Evolutionary conservation across 2,329 filamentous ascomycete species (phyloP), one percentile per base, ranked within the genome.

Genomic region (Hortaea werneckii): DNA sequence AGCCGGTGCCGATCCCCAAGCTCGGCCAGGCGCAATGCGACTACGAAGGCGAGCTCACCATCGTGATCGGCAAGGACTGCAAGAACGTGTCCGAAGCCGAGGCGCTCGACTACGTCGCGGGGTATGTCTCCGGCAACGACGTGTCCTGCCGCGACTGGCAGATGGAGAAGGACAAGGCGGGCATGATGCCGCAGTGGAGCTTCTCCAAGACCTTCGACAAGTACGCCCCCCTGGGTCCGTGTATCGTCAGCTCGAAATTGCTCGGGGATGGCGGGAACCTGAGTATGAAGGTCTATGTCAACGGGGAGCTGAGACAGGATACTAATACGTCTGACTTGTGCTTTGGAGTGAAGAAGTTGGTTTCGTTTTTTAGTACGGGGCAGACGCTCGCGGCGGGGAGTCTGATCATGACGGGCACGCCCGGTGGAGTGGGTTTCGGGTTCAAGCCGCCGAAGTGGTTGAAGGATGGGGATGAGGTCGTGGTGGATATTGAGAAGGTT

Each of bases 31-130:
- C 81, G 50, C 72, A 71, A 41, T 67, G 87, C 12, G 85, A 89
- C 65, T 89, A 89, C 64, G 85, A 90, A 66, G 86, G 83, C 61
- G 85, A 90, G 67, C 73, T 90, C 5, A 82, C 87, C 10, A 72
- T 79, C 34, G 71, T 89, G 6, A 86, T 89, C 51, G 82, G 83
- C 26, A 82, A 80, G 63, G 68, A 75, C 49, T 82, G 79, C 49
- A 66, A 69, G 38, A 74, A 87, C 58, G 79, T 89, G 9, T 63
- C 78, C 1, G 81, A 85, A 65, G 69, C 71, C 1, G 65, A 58
- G 20, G 85, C 85, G 0, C 68, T 88, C n/a, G 69, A 81, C 43
- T 81, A 85, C 57, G 82, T 89, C 2, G 70, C 87, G 1, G 85
- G 85, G 5, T 89, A 88, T 60, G 73, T 80, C 2, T 76, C 85